These are phyloP conservation scores for Lunularia cruciata DNA, from an alignment of 225 moss, liverwort and hornwort species.

Conservation along the genomic window DNA sequence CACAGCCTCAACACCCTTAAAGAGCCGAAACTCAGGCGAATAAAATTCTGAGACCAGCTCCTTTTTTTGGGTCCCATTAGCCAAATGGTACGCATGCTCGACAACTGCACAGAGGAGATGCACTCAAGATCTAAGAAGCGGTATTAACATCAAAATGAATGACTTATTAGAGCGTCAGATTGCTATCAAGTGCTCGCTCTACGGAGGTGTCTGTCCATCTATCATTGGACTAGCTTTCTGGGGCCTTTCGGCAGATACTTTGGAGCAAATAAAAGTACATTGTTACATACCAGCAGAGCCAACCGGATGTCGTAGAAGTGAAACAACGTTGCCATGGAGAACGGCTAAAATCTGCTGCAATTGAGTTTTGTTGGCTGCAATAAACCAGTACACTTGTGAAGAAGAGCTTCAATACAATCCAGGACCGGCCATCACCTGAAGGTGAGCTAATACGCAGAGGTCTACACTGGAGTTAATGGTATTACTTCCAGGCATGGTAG, in stretches of 20 bases:
- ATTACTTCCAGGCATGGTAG: too few species aligned
- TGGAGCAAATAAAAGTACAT: not conserved
- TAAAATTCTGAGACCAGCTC: slow-evolving; percentile 93
- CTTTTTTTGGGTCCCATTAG: slow-evolving; percentile 73
- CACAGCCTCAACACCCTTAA: slow-evolving; percentile 67
- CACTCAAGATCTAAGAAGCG: slow-evolving; percentile 8
- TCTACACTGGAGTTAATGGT: too few species aligned
- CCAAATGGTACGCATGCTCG: slow-evolving; percentile 84
- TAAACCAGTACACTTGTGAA: not conserved
- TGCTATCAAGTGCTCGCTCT: not conserved
- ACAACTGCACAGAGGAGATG: slow-evolving; percentile 56
- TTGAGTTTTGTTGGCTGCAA: slow-evolving; percentile 78
- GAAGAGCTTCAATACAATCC: not conserved
- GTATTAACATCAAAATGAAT: too few species aligned
- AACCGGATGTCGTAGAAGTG: slow-evolving; percentile 94
- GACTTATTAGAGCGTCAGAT: too few species aligned
- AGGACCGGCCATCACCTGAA: too few species aligned
- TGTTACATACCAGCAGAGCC: slow-evolving; percentile 75
- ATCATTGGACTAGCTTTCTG: too few species aligned
- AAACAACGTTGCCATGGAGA: slow-evolving; percentile 82
- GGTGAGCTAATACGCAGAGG: too few species aligned
- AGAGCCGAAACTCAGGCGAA: slow-evolving; percentile 91
- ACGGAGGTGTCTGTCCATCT: too few species aligned
- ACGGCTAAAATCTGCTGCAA: slow-evolving; percentile 68
- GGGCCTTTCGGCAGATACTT: too few species aligned